Percentiles rank a stretch among this genome's conserved stretches.
phyloP scores from a whole-genome alignment of 2,329 filamentous ascomycete genomes.

The Pseudogymnoascus sp. region DNA sequence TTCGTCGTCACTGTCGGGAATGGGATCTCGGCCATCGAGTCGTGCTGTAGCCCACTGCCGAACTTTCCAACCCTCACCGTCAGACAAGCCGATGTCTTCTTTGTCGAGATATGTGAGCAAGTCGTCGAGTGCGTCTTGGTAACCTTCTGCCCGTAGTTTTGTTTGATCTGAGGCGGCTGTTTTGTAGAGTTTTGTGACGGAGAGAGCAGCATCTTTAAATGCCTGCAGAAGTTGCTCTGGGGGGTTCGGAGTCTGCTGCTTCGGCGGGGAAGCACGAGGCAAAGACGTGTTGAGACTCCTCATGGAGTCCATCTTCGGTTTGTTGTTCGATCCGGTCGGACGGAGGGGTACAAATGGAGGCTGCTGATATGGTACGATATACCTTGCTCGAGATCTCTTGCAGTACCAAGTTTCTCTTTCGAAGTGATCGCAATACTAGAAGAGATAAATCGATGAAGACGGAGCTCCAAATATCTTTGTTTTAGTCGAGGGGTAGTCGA shows the following conservation, averaged over 20 bases:
- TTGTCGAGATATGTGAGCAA: constrained; percentile 77
- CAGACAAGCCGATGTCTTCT: constrained; percentile 66
- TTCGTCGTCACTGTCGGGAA: constrained; percentile 62
- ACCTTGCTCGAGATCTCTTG: not conserved
- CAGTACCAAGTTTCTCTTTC: not conserved
- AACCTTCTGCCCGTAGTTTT: constrained; percentile 70
- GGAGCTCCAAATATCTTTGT: not conserved
- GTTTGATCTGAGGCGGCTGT: constrained; percentile 72
- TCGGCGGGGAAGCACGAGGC: constrained; percentile 42
- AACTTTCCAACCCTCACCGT: constrained; percentile 65
- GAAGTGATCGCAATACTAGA: not conserved
- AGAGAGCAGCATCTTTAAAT: constrained; percentile 87
- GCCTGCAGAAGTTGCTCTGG: constrained; percentile 69
- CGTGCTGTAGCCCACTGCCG: constrained; percentile 61
- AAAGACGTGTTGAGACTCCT: constrained; percentile 53
- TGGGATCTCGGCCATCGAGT: constrained; percentile 52
- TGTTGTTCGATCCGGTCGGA: constrained; percentile 6
- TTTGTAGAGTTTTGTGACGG: constrained; percentile 94
- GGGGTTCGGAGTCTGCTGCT: constrained; percentile 33
- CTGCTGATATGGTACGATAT: not conserved
- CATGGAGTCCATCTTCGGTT: constrained; percentile 51
- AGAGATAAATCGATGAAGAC: not conserved
- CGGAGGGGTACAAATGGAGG: not conserved
- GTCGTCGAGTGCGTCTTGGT: constrained; percentile 90
- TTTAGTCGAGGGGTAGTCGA: not conserved